phyloP scores from a whole-genome alignment of 345 rosid species.

The Dipteronia dyeriana region DNA sequence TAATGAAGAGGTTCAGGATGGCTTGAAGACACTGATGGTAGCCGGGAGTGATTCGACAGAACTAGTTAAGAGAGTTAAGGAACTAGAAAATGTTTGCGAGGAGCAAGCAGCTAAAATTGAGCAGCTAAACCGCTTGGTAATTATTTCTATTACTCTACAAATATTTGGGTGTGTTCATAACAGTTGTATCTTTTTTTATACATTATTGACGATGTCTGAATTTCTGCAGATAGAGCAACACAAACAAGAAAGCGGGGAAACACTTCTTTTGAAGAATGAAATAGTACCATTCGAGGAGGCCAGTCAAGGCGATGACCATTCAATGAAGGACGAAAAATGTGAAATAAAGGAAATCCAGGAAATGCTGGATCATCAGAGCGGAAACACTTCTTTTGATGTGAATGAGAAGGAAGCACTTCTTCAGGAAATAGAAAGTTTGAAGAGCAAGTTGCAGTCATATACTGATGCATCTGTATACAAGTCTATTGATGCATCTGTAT shows the following conservation, averaged over 20 bases:
- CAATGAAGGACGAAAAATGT: slow-evolving; percentile 34
- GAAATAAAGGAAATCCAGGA: slow-evolving; percentile 57
- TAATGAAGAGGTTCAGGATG: slow-evolving; percentile 43
- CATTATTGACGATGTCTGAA: slow-evolving; percentile 21
- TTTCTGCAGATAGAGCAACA: slow-evolving; percentile 59
- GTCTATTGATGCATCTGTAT: slow-evolving; percentile 42
- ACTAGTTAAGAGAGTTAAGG: slow-evolving; percentile 46
- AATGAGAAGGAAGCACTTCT: slow-evolving; percentile 83
- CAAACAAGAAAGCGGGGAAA: slow-evolving; percentile 38
- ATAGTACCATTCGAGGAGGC: slow-evolving; percentile 31
- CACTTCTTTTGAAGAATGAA: slow-evolving; percentile 15
- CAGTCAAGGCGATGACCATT: slow-evolving; percentile 24
- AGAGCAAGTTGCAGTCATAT: slow-evolving; percentile 55
- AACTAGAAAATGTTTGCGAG: slow-evolving; percentile 66
- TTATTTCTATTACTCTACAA: slow-evolving; percentile 13
- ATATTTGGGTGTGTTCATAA: not conserved
- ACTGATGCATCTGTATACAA: slow-evolving; percentile 45
- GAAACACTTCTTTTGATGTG: slow-evolving; percentile 34
- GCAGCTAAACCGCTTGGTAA: slow-evolving; percentile 60
- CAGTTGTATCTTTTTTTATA: not conserved
- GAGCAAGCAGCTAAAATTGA: slow-evolving; percentile 85
- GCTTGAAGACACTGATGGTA: slow-evolving; percentile 56
- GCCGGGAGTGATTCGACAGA: slow-evolving; percentile 30
- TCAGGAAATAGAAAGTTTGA: slow-evolving; percentile 71
- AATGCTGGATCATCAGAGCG: slow-evolving; percentile 29